A percentile compares a stretch with the other conserved stretches of the same genome.
These are phyloP conservation scores for Pseudofabraea citricarpa DNA, from an alignment of 2,329 filamentous ascomycete genomes.

Conservation along the genomic window DNA sequence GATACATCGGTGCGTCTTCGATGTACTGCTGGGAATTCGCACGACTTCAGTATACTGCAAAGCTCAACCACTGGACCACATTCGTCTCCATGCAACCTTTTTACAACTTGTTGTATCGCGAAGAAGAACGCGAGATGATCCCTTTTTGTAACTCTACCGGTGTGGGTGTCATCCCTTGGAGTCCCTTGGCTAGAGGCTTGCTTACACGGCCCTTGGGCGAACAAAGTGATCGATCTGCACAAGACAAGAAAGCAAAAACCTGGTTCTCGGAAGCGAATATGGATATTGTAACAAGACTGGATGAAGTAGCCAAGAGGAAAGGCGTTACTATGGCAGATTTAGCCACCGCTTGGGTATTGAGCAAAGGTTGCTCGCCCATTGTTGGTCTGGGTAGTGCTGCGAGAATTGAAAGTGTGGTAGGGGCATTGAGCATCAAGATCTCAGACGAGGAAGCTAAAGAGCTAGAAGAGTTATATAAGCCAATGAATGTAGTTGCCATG, in stretches of 20 bases:
- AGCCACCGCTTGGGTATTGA: background rate
- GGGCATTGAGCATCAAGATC: background rate
- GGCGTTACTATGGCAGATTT: background rate
- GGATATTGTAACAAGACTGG: background rate
- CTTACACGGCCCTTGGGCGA: slow-evolving; percentile 24
- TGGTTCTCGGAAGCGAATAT: background rate
- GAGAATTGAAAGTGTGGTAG: background rate
- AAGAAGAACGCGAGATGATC: slow-evolving; percentile 47
- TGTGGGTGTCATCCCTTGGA: slow-evolving; percentile 36
- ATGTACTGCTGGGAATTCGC: slow-evolving; percentile 46
- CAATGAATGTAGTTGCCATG: slow-evolving; percentile 1
- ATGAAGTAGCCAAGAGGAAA: background rate
- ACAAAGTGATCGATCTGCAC: background rate
- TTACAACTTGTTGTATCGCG: slow-evolving; percentile 50
- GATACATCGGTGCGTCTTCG: slow-evolving; percentile 46
- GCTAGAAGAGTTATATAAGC: background rate
- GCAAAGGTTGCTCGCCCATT: background rate
- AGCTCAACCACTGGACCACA: slow-evolving; percentile 49
- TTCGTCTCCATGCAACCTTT: slow-evolving; percentile 55
- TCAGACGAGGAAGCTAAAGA: background rate
- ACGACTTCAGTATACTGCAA: slow-evolving; percentile 44
- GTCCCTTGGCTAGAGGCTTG: slow-evolving; percentile 28
- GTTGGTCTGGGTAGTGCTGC: background rate
- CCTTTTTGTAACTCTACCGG: slow-evolving; percentile 38
- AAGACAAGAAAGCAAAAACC: slow-evolving; percentile 1